These are phyloP conservation scores for Aspergillus intermedius DNA, from an alignment of 2,329 filamentous ascomycete genomes.

Conservation along the genomic window DNA sequence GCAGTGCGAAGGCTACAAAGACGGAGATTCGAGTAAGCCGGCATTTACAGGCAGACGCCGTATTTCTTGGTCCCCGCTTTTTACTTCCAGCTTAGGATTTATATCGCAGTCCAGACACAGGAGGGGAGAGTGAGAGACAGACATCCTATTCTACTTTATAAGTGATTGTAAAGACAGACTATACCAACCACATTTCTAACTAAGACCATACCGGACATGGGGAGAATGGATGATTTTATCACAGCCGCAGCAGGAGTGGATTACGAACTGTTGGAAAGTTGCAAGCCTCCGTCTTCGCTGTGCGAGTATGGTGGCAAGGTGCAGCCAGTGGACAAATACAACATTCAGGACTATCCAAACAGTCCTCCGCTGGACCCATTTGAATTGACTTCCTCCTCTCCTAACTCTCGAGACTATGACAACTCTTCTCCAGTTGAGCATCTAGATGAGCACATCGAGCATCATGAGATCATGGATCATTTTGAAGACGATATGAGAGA, in stretches of 20 bases:
- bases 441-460: background rate
- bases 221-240: background rate
- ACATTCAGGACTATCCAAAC: background rate
- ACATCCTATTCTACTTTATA: background rate
- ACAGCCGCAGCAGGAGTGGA: background rate
- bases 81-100: background rate
- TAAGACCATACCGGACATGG: background rate
- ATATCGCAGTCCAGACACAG: background rate
- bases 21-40: background rate
- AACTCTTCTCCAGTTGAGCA: background rate
- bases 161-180: background rate
- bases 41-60: background rate
- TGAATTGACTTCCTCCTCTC: background rate
- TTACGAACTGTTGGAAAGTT: background rate
- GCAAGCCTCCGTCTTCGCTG: conserved; percentile 1
- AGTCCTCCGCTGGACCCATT: background rate
- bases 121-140: background rate
- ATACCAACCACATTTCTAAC: background rate
- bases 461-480: background rate
- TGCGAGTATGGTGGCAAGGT: conserved; percentile 1
- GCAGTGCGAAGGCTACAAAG: background rate
- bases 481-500: background rate
- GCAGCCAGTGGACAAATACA: conserved; percentile 1
- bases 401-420: background rate
- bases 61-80: background rate